These are phyloP conservation scores for Chalciporus piperatoides DNA, from an alignment of 1,284 basidiomycete genomes.

Conservation along the genomic window DNA sequence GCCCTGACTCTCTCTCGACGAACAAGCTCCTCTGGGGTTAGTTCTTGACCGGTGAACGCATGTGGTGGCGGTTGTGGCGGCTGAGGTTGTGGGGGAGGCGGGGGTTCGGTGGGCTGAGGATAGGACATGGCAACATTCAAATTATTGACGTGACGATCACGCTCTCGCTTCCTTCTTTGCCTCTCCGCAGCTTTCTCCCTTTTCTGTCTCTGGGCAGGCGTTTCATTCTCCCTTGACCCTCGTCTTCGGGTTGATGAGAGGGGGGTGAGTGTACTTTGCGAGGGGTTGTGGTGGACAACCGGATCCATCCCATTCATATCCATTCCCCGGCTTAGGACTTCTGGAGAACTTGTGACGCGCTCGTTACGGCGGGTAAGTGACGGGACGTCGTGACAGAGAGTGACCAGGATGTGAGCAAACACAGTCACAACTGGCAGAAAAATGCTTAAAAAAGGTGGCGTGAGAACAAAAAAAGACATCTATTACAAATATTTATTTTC, in stretches of 20 bases:
- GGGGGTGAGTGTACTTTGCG: slow-evolving; percentile 32
- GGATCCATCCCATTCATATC: slow-evolving; percentile 35
- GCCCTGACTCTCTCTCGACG: slow-evolving; percentile 66
- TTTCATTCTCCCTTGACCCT: slow-evolving; percentile 62
- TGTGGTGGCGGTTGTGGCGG: slow-evolving; percentile 28
- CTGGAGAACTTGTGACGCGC: slow-evolving; percentile 31
- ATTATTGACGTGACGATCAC: slow-evolving; percentile 52
- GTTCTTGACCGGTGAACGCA: slow-evolving; percentile 36
- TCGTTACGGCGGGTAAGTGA: slow-evolving; percentile 34
- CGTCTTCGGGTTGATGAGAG: slow-evolving; percentile 46
- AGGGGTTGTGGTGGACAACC: slow-evolving; percentile 30
- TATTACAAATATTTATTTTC: neutral
- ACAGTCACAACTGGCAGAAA: slow-evolving; percentile 31
- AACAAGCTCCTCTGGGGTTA: slow-evolving; percentile 59
- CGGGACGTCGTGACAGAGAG: slow-evolving; percentile 42
- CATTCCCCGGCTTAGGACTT: slow-evolving; percentile 12
- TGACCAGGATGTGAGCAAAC: slow-evolving; percentile 35
- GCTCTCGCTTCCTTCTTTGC: slow-evolving; percentile 72
- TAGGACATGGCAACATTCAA: slow-evolving; percentile 41
- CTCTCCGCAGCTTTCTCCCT: slow-evolving; percentile 78
- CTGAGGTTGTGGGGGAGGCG: slow-evolving; percentile 29
- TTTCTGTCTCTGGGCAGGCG: slow-evolving; percentile 62
- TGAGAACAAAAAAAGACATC: slow-evolving; percentile 19
- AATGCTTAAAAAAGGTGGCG: slow-evolving; percentile 21
- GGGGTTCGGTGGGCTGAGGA: slow-evolving; percentile 28